Conservation (phyloP, 352 stramenopile genomes). For the Pythium sukuiense region DNA sequence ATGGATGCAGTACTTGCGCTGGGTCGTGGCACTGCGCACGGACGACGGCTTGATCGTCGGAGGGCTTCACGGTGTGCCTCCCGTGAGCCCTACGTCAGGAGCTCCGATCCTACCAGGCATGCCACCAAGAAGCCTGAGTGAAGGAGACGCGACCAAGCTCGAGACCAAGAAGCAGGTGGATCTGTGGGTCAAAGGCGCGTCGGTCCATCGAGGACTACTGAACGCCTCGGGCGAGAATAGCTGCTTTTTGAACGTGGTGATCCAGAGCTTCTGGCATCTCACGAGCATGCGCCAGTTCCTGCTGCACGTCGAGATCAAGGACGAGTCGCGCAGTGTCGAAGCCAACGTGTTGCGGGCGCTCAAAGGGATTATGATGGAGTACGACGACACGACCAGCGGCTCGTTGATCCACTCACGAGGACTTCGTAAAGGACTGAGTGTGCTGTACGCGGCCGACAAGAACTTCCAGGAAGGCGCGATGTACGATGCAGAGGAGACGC, state of each 20-base stretch:
- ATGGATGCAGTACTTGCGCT: slow-evolving; percentile 71
- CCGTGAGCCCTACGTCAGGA: neutral
- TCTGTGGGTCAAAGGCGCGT: slow-evolving; percentile 81
- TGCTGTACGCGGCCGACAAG: slow-evolving; percentile 81
- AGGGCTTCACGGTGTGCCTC: neutral
- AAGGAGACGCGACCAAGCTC: slow-evolving; percentile 19
- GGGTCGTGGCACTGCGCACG: slow-evolving; percentile 40
- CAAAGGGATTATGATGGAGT: slow-evolving; percentile 80
- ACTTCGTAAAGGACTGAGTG: slow-evolving; percentile 82
- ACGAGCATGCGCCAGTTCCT: slow-evolving; percentile 85
- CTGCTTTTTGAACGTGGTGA: slow-evolving; percentile 90
- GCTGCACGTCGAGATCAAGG: slow-evolving; percentile 85
- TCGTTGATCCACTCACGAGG: slow-evolving; percentile 65
- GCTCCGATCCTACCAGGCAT: slow-evolving; percentile 1
- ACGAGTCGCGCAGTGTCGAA: slow-evolving; percentile 62
- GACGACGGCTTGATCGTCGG: slow-evolving; percentile 31
- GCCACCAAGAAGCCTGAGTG: slow-evolving; percentile 21
- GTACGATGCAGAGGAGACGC: slow-evolving; percentile 85
- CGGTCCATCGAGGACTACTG: slow-evolving; percentile 74
- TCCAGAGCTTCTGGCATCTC: slow-evolving; percentile 91
- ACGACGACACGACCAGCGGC: slow-evolving; percentile 81
- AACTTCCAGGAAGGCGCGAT: slow-evolving; percentile 88
- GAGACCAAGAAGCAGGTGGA: slow-evolving; percentile 60
- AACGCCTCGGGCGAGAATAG: slow-evolving; percentile 85
- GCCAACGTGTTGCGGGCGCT: slow-evolving; percentile 75